Evolutionary conservation across 768 basidiomycete species (phyloP), one percentile per base, ranked within the genome.

Genomic region (Daedaleopsis sinensis): DNA sequence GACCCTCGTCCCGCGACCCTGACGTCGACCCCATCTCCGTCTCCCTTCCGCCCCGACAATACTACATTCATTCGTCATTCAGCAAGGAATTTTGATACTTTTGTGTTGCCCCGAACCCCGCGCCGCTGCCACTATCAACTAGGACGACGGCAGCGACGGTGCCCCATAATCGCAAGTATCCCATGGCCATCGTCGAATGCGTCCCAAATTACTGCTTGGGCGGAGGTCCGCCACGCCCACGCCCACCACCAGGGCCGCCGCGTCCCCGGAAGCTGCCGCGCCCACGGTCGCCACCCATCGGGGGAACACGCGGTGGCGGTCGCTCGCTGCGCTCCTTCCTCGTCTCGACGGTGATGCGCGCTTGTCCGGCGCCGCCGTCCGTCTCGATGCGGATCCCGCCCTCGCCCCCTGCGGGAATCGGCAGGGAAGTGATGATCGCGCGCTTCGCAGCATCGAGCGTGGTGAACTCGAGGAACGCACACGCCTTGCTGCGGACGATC

Each of bases 381-480:
- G 82, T 80, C 51, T 91, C 90, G 54, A 96, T 74, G 71, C 84
- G 87, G 63, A 98, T 82, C 15, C 95, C 96, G 57, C 94, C 95
- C 64, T 96, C 93, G 39, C 95, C 96, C 60, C 95, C 95, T 65
- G 88, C 86, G 43, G 69, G 61, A 35, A 76, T 72, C 1, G 87
- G 83, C 52, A 97, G 73, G 38, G 86, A 89, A 3, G 90, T 82
- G 27, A 83, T 76, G 71, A 99, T 96, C 2, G 96, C 96, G 47
- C 87, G 84, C 68, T 86, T 83, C n/a, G 96, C 96, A 39, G 85
- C 77, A 1, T 96, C 94, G 59, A 96, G 73, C 1, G 77, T 77
- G 23, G 70, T 73, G 79, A 96, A 98, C 75, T 98, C 96, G 69
- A 97, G 80, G 84, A 98, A 98, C 0, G 95, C 96, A 70, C 96